Evolutionary conservation across 495 filamentous ascomycete species (phyloP), one percentile per base, ranked within the genome.

Genomic region (Tuber umbilicatum): DNA sequence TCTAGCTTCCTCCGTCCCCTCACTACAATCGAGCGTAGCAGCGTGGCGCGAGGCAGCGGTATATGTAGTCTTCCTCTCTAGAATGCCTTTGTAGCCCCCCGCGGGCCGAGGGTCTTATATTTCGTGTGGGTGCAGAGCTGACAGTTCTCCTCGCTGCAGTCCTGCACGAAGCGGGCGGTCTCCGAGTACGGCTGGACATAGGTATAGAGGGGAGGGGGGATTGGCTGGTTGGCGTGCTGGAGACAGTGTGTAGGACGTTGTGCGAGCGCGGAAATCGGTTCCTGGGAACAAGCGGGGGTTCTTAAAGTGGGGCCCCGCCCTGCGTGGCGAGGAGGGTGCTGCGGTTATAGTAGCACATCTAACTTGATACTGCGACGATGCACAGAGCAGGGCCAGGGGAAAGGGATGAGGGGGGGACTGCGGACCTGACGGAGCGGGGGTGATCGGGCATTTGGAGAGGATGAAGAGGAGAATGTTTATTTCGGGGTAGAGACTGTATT

Each of bases 151-250:
- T 80, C 74, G 7, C 70, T 60, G 14, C 81, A 75, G 5, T 79
- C 78, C 0, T 60, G 64, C 19, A 73, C 75, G 39, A 83, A 81
- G 82, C 14, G 85, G 68, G 1, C 79, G 78, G 37, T 79, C 70
- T 21, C 84, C 82, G 2, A 85, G 71, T 27, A 85, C 79, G 0
- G 81, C 77, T 47, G 83, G 76, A 69, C 85, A 84, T 0, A 85
- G 73, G 39, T 84, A 79, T 16, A 81, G 47, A 35, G 74, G 42
- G 69, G 81, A 41, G 67, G 83, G 71, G 16, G 78, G n/a, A n/a
- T n/a, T n/a, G 60, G 74, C 71, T 38, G 55, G 40, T 12, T 74
- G 84, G 70, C 76, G 70, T 47, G 77, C 82, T 40, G 81, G 76
- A 70, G 31, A 83, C 84, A 17, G 82, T 73, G 35, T 76, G 73